Base-by-base conservation (phyloP, 2,329 filamentous ascomycete genomes). In the Clarireedia hainanense region DNA sequence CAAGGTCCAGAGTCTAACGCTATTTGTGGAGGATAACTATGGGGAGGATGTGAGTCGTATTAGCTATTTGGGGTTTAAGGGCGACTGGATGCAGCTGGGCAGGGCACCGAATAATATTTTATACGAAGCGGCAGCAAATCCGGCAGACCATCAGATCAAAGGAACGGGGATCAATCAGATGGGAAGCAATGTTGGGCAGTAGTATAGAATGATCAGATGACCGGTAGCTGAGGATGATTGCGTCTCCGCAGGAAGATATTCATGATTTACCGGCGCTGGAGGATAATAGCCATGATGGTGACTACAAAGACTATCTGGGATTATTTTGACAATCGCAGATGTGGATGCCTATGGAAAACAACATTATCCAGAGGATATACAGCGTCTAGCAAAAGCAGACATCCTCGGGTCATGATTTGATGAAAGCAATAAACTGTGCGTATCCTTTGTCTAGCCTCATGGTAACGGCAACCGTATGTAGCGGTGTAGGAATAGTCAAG, bases 21-120 rank as follows among this genome's bases (percentile, higher is more conserved):
- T 99, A 50, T 97, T 97, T 75, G 88, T 97, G 65, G 86, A 89
- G 65, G 89, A 96, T 70, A 99, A 97, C 69, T 96, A 92, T 72
- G 80, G 84, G 64, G 80, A 83, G 10, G 89, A 95, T 55, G 83
- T 86, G 55, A 92, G 89, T 46, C 79, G 84, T 49, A 70, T 97
- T 2, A 84, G 78, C 59, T 99, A 96, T 73, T 61, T 97, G 56
- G 94, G 89, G 1, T 97, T 99, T 76, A 91, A 89, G 73, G 94
- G 94, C 24, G 89, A 96, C 72, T 97, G 90, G 79, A 94, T 94
- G 81, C 84, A 85, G 69, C 72, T 95, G 67, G 94, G 86, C 47
- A 79, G 86, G 55, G 89, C 92, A 68, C 91, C 94, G 1, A 76
- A 87, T 6, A 90, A 87, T 63, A 92, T 97, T 64, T 67, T 96